Conservation (phyloP, 2,329 filamentous ascomycete genomes). For the Neonectria hederae region DNA sequence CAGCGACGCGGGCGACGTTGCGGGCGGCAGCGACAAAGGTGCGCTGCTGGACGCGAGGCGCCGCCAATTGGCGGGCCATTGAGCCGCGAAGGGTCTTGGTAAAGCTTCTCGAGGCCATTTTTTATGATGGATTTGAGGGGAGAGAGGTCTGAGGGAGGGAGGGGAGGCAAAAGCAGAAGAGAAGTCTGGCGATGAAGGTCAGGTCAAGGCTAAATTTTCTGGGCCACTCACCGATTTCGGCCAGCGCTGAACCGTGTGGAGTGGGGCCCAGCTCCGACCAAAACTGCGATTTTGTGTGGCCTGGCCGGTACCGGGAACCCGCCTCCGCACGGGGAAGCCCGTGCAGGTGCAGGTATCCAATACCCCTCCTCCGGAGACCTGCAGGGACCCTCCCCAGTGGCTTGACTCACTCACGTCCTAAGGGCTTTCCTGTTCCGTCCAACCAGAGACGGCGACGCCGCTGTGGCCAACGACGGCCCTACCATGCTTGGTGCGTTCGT, state of each 20-base stretch:
- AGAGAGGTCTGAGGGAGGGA: slow-evolving; percentile 43
- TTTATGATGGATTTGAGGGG: slow-evolving; percentile 50
- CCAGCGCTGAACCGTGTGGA: slow-evolving; percentile 28
- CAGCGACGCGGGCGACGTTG: slow-evolving; percentile 63
- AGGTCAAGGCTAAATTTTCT: slow-evolving; percentile 40
- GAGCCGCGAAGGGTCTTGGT: slow-evolving; percentile 72
- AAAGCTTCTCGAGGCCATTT: slow-evolving; percentile 83
- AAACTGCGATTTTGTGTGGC: slow-evolving; percentile 20
- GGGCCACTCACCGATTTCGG: slow-evolving; percentile 39
- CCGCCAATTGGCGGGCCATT: slow-evolving; percentile 68
- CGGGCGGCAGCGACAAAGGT: slow-evolving; percentile 70
- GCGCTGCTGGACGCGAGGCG: slow-evolving; percentile 69
- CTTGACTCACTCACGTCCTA: not conserved
- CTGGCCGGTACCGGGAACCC: slow-evolving; percentile 16
- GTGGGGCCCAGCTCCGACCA: slow-evolving; percentile 32
- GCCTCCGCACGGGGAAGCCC: slow-evolving; percentile 1
- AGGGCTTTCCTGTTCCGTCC: slow-evolving; percentile 3
- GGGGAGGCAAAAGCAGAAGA: slow-evolving; percentile 32
- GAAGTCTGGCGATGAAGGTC: slow-evolving; percentile 41
- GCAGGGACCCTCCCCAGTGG: not conserved
- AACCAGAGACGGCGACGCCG: not conserved
- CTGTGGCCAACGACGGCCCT: not conserved
- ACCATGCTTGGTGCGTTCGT: slow-evolving; percentile 13
- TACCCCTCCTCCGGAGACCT: slow-evolving; percentile 7
- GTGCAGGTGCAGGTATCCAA: not conserved